Percentiles rank a stretch among this genome's conserved stretches.
Evolutionary conservation across 805 yeast genomes (phyloP).

Genomic region (Cyberlindnera misumaiensis): DNA sequence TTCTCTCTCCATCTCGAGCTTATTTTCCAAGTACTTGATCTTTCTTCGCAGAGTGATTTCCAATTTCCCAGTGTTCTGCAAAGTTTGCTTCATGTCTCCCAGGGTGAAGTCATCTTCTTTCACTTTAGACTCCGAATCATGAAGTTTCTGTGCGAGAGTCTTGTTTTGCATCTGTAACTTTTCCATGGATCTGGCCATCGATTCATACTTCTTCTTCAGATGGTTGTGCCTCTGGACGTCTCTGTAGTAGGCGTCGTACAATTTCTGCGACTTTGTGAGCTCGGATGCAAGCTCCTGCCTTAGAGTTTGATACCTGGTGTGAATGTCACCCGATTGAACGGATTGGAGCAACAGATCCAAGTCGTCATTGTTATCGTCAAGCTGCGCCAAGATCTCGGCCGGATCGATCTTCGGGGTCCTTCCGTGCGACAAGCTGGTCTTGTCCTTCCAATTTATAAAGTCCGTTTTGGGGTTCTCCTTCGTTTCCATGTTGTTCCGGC

Average conservation of each 20-base stretch:
- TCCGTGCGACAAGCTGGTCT: not conserved
- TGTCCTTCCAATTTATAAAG: not conserved
- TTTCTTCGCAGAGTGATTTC: constrained; percentile 15
- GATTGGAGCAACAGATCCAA: constrained; percentile 20
- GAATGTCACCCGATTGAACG: constrained; percentile 10
- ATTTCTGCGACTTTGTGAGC: constrained; percentile 26
- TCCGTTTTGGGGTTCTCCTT: no score
- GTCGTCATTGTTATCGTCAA: constrained; percentile 21
- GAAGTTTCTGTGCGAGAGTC: constrained; percentile 14
- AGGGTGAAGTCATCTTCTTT: constrained; percentile 12
- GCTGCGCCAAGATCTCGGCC: constrained; percentile 16
- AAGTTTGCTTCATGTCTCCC: constrained; percentile 8
- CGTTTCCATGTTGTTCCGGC: constrained; percentile 9
- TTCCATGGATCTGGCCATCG: not conserved
- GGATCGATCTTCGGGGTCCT: not conserved
- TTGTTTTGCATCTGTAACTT: constrained; percentile 9
- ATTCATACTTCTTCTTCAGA: constrained; percentile 9
- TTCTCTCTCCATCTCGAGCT: constrained; percentile 17
- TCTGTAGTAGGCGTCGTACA: constrained; percentile 29
- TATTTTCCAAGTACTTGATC: constrained; percentile 22
- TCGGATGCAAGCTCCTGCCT: constrained; percentile 27
- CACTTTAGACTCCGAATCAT: constrained; percentile 6
- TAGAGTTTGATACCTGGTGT: constrained; percentile 21
- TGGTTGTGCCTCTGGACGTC: constrained; percentile 27
- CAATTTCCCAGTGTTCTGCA: constrained; percentile 10